Evolutionary conservation across 2,329 filamentous ascomycete species (phyloP).

Genomic region (Nemania sp.): DNA sequence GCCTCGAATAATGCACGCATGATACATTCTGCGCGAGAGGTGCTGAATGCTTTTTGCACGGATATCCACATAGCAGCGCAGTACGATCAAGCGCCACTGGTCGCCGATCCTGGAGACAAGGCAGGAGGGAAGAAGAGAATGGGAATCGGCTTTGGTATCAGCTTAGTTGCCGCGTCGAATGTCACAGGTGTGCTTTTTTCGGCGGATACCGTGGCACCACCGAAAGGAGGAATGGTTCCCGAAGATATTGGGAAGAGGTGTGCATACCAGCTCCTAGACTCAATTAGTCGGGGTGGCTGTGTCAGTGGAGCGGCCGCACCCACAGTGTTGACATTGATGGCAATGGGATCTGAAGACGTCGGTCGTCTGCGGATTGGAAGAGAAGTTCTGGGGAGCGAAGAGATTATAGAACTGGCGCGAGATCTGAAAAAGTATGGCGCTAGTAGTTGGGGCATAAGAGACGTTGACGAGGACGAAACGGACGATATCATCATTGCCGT

Average conservation of each 20-base stretch:
- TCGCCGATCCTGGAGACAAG: slow-evolving; percentile 58
- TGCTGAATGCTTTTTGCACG: slow-evolving; percentile 82
- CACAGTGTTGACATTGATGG: slow-evolving; percentile 87
- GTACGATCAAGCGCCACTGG: slow-evolving; percentile 69
- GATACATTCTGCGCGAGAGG: slow-evolving; percentile 86
- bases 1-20: slow-evolving; percentile 93
- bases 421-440: slow-evolving; percentile 89
- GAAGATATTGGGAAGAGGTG: slow-evolving; percentile 90
- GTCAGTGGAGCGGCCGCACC: slow-evolving; percentile 72
- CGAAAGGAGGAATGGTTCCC: slow-evolving; percentile 78
- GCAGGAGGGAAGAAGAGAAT: slow-evolving; percentile 63
- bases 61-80: slow-evolving; percentile 90
- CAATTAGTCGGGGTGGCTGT: slow-evolving; percentile 81
- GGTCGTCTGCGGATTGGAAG: slow-evolving; percentile 81
- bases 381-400: slow-evolving; percentile 80
- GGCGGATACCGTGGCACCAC: slow-evolving; percentile 77
- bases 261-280: slow-evolving; percentile 86
- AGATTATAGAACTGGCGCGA: slow-evolving; percentile 77
- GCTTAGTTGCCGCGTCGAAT: slow-evolving; percentile 89
- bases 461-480: slow-evolving; percentile 68
- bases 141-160: slow-evolving; percentile 90
- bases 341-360: slow-evolving; percentile 96
- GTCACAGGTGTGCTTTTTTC: slow-evolving; percentile 81
- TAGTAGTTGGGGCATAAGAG: slow-evolving; percentile 86
- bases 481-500: slow-evolving; percentile 84